Conservation (phyloP, 2,329 filamentous ascomycete genomes). For the Calonectria multiphialidica region DNA sequence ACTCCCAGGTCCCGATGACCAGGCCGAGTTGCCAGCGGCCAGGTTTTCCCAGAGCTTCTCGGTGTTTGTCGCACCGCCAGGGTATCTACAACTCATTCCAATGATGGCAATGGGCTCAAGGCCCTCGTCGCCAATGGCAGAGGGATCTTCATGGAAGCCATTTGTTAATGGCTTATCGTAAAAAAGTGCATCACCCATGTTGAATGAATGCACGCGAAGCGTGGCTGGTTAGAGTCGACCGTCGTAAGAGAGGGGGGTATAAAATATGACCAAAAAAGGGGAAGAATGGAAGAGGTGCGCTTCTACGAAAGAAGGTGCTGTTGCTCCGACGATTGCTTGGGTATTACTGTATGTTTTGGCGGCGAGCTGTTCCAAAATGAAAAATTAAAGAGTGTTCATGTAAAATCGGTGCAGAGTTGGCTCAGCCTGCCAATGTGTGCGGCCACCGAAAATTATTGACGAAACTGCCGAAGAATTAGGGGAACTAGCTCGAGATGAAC, state of each 20-base stretch:
- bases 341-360: neutral
- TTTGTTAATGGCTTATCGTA: slow-evolving; percentile 7
- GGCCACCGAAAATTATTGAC: slow-evolving; percentile 4
- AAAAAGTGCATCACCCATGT: slow-evolving; percentile 13
- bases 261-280: neutral
- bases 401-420: neutral
- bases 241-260: neutral
- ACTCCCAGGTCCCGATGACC: slow-evolving; percentile 54
- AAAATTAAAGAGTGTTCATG: slow-evolving; percentile 15
- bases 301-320: neutral
- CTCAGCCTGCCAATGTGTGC: neutral
- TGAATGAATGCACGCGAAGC: slow-evolving; percentile 10
- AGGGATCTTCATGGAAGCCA: slow-evolving; percentile 7
- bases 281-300: neutral
- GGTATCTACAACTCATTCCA: slow-evolving; percentile 38
- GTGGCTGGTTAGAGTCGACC: neutral
- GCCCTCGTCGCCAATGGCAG: neutral
- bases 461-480: slow-evolving; percentile 1
- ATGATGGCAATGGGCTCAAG: slow-evolving; percentile 40
- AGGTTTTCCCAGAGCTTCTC: slow-evolving; percentile 37
- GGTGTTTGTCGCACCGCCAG: slow-evolving; percentile 30
- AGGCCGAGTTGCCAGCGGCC: slow-evolving; percentile 46
- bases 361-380: neutral
- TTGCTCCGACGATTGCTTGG: neutral
- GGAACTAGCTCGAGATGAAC: slow-evolving; percentile 6